Conservation (phyloP, 2,329 filamentous ascomycete species). For the Myriosclerotinia duriaeana region DNA sequence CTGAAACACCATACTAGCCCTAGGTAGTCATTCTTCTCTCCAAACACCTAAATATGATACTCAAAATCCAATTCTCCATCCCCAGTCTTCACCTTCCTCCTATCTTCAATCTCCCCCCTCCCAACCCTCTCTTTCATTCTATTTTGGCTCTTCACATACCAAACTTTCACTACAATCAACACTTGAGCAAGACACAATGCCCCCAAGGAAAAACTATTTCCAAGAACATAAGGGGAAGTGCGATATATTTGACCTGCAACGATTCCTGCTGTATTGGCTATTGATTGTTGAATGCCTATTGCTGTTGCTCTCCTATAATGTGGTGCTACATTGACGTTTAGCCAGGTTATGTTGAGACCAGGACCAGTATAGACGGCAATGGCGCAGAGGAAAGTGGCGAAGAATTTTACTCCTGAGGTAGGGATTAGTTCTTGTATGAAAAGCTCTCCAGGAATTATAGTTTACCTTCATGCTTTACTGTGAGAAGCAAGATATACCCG, state of each 20-base stretch:
- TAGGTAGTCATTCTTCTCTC: not conserved
- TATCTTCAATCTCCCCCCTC: slow-evolving; percentile 47
- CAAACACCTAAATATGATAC: slow-evolving; percentile 43
- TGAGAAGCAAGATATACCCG: slow-evolving; percentile 51
- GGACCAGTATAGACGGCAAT: slow-evolving; percentile 50
- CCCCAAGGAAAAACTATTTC: slow-evolving; percentile 33
- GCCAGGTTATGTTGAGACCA: slow-evolving; percentile 50
- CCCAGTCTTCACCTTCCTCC: slow-evolving; percentile 47
- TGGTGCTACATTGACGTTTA: slow-evolving; percentile 48
- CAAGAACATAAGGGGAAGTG: slow-evolving; percentile 32
- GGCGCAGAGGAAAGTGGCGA: slow-evolving; percentile 51
- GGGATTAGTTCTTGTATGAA: not conserved
- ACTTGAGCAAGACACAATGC: slow-evolving; percentile 30
- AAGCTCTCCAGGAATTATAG: no score
- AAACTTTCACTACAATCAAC: slow-evolving; percentile 44
- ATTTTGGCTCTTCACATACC: slow-evolving; percentile 48
- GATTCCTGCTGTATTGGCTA: slow-evolving; percentile 50
- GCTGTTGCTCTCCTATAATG: slow-evolving; percentile 49
- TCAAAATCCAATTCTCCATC: slow-evolving; percentile 50
- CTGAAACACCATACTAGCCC: no score
- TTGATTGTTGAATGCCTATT: slow-evolving; percentile 48
- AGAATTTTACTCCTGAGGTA: slow-evolving; percentile 43
- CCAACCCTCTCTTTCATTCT: slow-evolving; percentile 43
- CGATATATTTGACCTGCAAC: slow-evolving; percentile 40
- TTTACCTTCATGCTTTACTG: slow-evolving; percentile 46